Evolutionary conservation across 225 moss, liverwort and hornwort genomes (phyloP).

Genomic region (Straminergon stramineum): DNA sequence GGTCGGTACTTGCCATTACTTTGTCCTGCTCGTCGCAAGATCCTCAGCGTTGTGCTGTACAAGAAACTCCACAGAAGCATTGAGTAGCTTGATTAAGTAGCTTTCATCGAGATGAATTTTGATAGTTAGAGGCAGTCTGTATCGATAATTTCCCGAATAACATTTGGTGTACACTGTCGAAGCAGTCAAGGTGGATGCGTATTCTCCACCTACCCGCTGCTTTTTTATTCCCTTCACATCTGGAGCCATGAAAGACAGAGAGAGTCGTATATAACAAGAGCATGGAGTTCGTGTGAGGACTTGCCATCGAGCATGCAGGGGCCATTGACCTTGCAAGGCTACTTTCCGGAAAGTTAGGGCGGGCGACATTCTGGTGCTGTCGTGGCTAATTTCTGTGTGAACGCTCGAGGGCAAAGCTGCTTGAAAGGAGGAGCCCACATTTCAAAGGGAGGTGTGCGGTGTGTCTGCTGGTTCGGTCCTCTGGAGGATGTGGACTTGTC

Average conservation of each 20-base stretch:
- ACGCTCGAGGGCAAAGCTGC: neutral
- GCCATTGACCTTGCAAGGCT: neutral
- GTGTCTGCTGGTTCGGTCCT: neutral
- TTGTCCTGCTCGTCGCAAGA: neutral
- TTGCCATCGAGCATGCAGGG: neutral
- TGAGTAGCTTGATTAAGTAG: neutral
- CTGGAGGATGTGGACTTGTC: neutral
- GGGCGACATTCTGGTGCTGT: neutral
- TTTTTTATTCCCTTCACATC: neutral
- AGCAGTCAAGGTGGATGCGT: neutral
- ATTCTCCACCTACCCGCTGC: no score
- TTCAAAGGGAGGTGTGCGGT: neutral
- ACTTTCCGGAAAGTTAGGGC: neutral
- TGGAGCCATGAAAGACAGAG: neutral
- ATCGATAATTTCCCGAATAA: neutral
- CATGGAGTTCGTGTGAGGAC: neutral
- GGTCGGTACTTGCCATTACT: neutral
- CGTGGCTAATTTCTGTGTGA: neutral
- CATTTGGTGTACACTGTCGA: neutral
- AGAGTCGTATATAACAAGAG: neutral
- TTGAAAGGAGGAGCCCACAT: neutral
- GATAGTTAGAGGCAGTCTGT: neutral
- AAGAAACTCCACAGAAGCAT: neutral
- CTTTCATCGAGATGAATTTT: neutral
- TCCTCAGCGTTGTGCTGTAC: neutral